Evolutionary conservation across 768 basidiomycete genomes (phyloP), one percentile per base, ranked within the genome.

Genomic region (Rhizopogon vesiculosus): DNA sequence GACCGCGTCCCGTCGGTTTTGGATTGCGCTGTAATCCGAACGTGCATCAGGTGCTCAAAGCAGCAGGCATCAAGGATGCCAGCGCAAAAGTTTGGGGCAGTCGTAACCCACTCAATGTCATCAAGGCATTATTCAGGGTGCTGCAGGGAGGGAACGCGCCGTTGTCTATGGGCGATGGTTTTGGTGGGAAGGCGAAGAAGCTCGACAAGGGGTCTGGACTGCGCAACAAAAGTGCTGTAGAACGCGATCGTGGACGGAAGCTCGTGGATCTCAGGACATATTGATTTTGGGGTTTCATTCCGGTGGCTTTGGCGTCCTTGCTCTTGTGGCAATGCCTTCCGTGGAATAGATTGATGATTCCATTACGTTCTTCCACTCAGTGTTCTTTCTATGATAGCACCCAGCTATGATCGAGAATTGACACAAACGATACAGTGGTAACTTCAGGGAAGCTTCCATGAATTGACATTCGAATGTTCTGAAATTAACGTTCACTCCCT

Each of bases 1-100:
- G 96, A 25, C 90, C 89, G 0, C 78, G 88, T 33, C 87, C 89
- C 7, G 82, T 91, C 66, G 97, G 97, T 2, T 98, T 98, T 68
- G 97, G 97, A 7, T 74, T 99, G 55, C 79, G 86, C 55, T 92
- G 91, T 66, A 93, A 95, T 64, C 94, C 93, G 1, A 82, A 86
- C 64, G 73, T 99, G 52, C 94, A 99, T 70, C 83, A 87, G 64
- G 81, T 99, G 42, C 79, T 95, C 64, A 90, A 91, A 61, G 93
- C 94, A 0, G 95, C 94, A 0, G 97, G 96, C 10, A 90, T 99
- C 73, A 89, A 92, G 69, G 96, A 99, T 72, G 80, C 91, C 42
- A 93, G 91, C 61, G 96, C 91, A 31, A 98, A 97, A 72, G 90
- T 98, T 18, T 91, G 91, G 84, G 94, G 96, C 15, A 94, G 91